These are phyloP conservation scores for Dryadomyces quercus-mongolicae DNA, from an alignment of 2,329 filamentous ascomycete genomes.

Conservation along the genomic window DNA sequence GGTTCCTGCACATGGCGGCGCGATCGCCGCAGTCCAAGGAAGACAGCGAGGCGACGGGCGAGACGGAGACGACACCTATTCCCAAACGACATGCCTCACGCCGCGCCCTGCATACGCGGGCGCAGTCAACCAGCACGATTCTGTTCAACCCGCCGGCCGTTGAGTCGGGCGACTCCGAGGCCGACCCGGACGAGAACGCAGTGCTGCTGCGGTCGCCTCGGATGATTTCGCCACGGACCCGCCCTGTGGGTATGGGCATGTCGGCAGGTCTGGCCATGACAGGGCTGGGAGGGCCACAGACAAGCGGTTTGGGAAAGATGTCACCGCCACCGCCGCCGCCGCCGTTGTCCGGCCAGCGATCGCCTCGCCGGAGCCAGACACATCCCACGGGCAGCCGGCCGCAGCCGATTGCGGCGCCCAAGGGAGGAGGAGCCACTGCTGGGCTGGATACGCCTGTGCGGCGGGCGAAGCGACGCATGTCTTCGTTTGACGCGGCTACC, in stretches of 20 bases:
- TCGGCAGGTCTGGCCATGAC: slow-evolving; percentile 25
- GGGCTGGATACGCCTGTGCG: slow-evolving; percentile 34
- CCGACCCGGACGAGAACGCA: not conserved
- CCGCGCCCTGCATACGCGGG: slow-evolving; percentile 50
- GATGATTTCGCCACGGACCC: slow-evolving; percentile 27
- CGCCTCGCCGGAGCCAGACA: slow-evolving; percentile 27
- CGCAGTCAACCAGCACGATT: slow-evolving; percentile 71
- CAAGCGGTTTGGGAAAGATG: too few species aligned
- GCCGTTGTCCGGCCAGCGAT: slow-evolving; percentile 24
- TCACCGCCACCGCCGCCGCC: slow-evolving; percentile 16
- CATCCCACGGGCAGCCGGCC: slow-evolving; percentile 25
- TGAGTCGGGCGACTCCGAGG: not conserved
- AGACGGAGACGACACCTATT: not conserved
- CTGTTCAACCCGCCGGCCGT: slow-evolving; percentile 57
- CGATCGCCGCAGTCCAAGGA: slow-evolving; percentile 9
- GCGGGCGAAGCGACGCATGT: slow-evolving; percentile 29
- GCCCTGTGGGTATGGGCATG: slow-evolving; percentile 17
- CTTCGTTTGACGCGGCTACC: slow-evolving; percentile 61
- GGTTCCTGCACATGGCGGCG: slow-evolving; percentile 9
- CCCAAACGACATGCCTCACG: slow-evolving; percentile 4
- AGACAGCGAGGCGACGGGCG: not conserved
- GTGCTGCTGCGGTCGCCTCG: not conserved
- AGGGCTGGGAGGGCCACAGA: slow-evolving; percentile 22
- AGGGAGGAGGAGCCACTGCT: not conserved
- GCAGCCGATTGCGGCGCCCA: slow-evolving; percentile 28